Percentiles rank a stretch among this genome's conserved stretches.
Evolutionary conservation across 306 rosid genomes (phyloP).

Genomic region (Rubus parviflorus): DNA sequence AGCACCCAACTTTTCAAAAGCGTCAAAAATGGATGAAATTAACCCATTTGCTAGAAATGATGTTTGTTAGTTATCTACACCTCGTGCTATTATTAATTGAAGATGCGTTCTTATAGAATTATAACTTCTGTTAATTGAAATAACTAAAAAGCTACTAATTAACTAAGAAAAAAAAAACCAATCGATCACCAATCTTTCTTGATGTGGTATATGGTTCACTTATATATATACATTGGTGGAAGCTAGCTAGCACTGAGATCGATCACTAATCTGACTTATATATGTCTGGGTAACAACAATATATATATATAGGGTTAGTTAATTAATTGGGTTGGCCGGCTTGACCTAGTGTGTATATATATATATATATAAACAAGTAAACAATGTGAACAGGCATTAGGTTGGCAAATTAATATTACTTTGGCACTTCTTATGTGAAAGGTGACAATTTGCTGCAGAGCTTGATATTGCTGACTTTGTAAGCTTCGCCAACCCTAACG

Average conservation of each 20-base stretch:
- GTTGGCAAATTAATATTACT: slow-evolving; percentile 23
- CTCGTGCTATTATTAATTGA: not conserved
- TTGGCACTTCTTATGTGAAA: slow-evolving; percentile 27
- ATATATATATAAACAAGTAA: not conserved
- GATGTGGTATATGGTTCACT: not conserved
- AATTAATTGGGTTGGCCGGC: slow-evolving; percentile 37
- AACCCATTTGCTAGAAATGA: not conserved
- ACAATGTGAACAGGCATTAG: slow-evolving; percentile 35
- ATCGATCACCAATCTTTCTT: not conserved
- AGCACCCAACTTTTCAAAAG: not conserved
- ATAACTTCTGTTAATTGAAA: not conserved
- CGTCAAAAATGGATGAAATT: not conserved
- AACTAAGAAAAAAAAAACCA: not conserved
- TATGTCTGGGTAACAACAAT: not conserved
- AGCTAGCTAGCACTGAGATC: not conserved
- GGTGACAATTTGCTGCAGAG: slow-evolving; percentile 21
- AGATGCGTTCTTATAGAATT: not conserved
- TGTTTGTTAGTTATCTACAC: not conserved
- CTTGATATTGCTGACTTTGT: slow-evolving; percentile 39
- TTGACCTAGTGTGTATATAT: slow-evolving; percentile 32
- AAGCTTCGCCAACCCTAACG: slow-evolving; percentile 41
- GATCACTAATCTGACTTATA: not conserved
- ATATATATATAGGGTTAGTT: not conserved
- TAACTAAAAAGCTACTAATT: not conserved
- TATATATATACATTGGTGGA: not conserved